Base-by-base conservation (phyloP, 2,329 filamentous ascomycete genomes). In the Scytalidium sp. region DNA sequence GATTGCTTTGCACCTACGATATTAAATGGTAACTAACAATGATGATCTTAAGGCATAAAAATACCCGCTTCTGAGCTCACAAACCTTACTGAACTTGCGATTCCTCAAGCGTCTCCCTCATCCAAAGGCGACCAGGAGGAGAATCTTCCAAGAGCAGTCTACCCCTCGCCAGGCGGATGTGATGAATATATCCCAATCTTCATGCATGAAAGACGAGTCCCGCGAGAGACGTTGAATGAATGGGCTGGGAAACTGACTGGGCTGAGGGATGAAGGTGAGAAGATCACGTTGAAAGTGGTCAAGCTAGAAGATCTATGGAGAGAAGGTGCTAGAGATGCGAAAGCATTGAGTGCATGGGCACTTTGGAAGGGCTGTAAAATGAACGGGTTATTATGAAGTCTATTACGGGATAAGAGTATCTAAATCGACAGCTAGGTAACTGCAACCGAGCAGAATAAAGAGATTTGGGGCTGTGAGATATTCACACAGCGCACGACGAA, bases 121-220 rank as follows among this genome's bases (percentile, higher is more conserved):
- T 56, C 62, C 46, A 53, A 58, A 2, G 57, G 67, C 13, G 11
- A 10, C 32, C 32, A 36, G 32, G 4, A 36, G 13, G 61, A 63
- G 42, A 47, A 50, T 1, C 56, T 80, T 2, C 69, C 77, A 0
- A 57, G 60, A 22, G 81, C 75, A 3, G 73, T 83, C 71, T 84
- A 74, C 49, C 80, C 81, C 3, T 81, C 76, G 7, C 72, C 78
- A 0, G 81, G 81, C 0, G 81, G 76, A 0, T 83, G 79, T 56
- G 82, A 85, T 61, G 82, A 85, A 63, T 74, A 76, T 57, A 70
- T 85, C 19, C 79, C 75, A 9, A 73, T 84, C 19, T 85, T 80
- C 59, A 73, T 79, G 56, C 71, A 79, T 56, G 78, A 84, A 67
- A 71, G 74, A 43, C 68, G 72, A 20, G 70, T 85, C 3, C 69